phyloP scores from a whole-genome alignment of 129 eudicot species.

The Lonicera japonica region DNA sequence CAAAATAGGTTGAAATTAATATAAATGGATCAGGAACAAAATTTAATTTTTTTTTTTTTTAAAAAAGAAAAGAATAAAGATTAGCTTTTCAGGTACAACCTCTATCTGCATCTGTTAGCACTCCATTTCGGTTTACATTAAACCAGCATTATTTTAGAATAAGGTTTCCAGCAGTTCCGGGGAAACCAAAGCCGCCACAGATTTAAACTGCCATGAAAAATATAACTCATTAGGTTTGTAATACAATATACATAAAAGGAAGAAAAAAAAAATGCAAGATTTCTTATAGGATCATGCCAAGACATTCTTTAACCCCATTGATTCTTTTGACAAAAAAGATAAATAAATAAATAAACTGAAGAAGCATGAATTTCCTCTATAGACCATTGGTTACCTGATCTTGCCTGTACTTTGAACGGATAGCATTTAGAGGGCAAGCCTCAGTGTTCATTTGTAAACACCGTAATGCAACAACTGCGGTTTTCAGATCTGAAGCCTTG shows the following conservation, averaged over 20 bases:
- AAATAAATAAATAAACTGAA: background rate
- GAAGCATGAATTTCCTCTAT: background rate
- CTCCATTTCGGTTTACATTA: background rate
- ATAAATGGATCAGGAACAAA: conserved; percentile 11
- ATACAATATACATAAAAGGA: too few relatives aligned
- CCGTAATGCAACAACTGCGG: conserved; percentile 47
- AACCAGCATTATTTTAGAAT: conserved; percentile 23
- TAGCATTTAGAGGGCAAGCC: conserved; percentile 39
- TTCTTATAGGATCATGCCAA: background rate
- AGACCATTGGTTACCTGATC: conserved; percentile 44
- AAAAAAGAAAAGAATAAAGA: background rate
- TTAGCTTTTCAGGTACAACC: too few relatives aligned
- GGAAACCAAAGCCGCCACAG: conserved; percentile 47
- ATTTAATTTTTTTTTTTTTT: conserved; percentile 11
- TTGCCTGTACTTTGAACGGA: conserved; percentile 60
- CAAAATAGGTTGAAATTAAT: conserved; percentile 15
- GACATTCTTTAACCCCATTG: conserved; percentile 1
- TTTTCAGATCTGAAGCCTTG: conserved; percentile 45
- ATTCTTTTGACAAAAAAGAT: background rate
- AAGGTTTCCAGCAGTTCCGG: conserved; percentile 33
- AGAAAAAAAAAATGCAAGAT: conserved; percentile 7
- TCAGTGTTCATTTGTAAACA: conserved; percentile 34
- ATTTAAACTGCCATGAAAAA: conserved; percentile 37
- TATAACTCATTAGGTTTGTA: too few relatives aligned
- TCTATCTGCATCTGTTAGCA: conserved; percentile 18